Conservation (phyloP, 805 yeast genomes). For the Candida koratica region DNA sequence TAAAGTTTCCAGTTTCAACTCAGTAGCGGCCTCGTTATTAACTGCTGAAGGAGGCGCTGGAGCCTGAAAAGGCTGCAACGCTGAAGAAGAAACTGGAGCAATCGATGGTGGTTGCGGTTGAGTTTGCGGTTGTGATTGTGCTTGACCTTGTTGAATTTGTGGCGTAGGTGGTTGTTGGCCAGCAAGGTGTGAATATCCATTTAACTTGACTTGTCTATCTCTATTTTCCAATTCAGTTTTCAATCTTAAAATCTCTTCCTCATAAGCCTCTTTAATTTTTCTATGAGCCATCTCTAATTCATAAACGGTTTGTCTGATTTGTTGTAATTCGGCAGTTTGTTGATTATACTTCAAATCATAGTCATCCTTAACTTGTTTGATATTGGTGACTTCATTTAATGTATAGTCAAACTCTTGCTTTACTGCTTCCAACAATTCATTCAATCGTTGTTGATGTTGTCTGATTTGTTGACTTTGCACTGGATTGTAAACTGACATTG, state of each 20-base stretch:
- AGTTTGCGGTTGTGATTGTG: conserved; percentile 5
- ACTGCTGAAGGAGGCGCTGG: conserved; percentile 11
- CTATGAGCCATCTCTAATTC: conserved; percentile 93
- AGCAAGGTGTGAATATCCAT: conserved; percentile 15
- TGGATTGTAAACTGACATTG: conserved; percentile 34
- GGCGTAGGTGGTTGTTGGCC: conserved; percentile 8
- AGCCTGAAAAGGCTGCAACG: conserved; percentile 1
- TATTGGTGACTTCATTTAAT: conserved; percentile 77
- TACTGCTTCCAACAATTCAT: conserved; percentile 86
- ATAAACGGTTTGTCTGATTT: conserved; percentile 87
- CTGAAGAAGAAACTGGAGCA: conserved; percentile 9
- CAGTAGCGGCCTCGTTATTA: conserved; percentile 9
- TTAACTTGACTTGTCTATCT: conserved; percentile 49
- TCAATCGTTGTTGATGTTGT: conserved; percentile 47
- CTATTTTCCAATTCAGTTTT: conserved; percentile 81
- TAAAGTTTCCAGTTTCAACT: conserved; percentile 21
- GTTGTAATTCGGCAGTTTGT: conserved; percentile 90
- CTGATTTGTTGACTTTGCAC: conserved; percentile 26
- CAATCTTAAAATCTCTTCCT: conserved; percentile 82
- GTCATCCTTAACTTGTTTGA: conserved; percentile 88
- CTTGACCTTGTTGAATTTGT: conserved; percentile 3
- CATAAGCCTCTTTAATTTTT: conserved; percentile 92
- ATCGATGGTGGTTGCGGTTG: conserved; percentile 7
- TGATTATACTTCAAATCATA: conserved; percentile 85
- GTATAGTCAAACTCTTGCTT: conserved; percentile 87